Evolutionary conservation across 2,329 filamentous ascomycete genomes (phyloP).

Genomic region (Akanthomyces uredinophilus): DNA sequence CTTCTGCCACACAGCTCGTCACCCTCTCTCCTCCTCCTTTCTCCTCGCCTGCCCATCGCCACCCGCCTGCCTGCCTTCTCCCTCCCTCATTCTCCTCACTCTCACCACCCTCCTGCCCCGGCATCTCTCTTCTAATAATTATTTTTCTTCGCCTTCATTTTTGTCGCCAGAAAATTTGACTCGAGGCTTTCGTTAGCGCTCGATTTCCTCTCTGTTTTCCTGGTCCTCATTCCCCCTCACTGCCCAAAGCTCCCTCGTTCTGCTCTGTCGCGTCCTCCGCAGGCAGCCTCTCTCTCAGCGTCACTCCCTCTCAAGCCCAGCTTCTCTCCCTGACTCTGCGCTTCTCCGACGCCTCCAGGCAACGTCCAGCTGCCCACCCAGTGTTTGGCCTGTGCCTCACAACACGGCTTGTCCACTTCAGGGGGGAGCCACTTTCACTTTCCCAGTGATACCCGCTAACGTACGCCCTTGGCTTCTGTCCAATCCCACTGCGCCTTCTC

Average conservation of each 20-base stretch:
- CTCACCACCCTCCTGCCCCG: conserved; percentile 14
- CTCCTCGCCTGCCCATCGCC: conserved; percentile 10
- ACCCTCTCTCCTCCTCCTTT: neutral
- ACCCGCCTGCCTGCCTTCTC: conserved; percentile 6
- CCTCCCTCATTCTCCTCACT: conserved; percentile 17
- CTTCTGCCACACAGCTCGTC: neutral
- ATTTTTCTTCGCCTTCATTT: conserved; percentile 17
- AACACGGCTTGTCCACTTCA: conserved; percentile 5
- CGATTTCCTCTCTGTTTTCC: conserved; percentile 26
- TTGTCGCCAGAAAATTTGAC: conserved; percentile 21
- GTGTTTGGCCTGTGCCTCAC: conserved; percentile 5
- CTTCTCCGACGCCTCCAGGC: conserved; percentile 8
- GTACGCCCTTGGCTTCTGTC: neutral
- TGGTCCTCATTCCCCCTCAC: conserved; percentile 10
- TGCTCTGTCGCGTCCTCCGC: conserved; percentile 1
- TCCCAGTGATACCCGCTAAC: conserved; percentile 5
- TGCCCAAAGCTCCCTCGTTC: neutral
- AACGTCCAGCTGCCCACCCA: conserved; percentile 16
- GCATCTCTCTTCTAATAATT: conserved; percentile 18
- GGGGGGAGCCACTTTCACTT: conserved; percentile 9
- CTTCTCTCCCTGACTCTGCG: neutral
- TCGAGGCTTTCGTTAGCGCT: conserved; percentile 48
- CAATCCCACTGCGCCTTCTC: conserved; percentile 17
- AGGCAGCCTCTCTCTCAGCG: neutral
- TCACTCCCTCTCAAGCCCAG: neutral